phyloP scores from a whole-genome alignment of 139 green algal species.

The Tetradesmus lagerheimii region DNA sequence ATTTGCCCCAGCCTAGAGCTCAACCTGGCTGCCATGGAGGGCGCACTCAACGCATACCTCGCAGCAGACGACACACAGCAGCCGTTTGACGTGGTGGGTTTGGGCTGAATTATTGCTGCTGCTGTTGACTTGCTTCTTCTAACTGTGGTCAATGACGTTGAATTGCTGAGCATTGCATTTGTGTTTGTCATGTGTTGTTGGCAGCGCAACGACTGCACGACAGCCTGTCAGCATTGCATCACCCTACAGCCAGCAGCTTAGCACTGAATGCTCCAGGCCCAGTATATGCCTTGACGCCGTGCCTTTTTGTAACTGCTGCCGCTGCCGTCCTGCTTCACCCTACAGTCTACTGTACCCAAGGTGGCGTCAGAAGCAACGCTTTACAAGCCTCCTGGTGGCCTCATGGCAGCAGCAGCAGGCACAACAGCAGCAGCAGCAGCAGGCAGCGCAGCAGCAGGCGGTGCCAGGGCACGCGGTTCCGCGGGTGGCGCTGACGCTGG shows the following conservation, averaged over 20 bases:
- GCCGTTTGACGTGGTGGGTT: constrained; percentile 84
- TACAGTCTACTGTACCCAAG: constrained; percentile 61
- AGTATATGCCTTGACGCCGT: not conserved
- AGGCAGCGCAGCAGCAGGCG: constrained; percentile 49
- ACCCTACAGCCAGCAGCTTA: too few species aligned
- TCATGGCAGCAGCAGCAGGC: constrained; percentile 6
- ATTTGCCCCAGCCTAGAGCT: constrained; percentile 70
- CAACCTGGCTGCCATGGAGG: constrained; percentile 85
- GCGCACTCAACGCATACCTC: constrained; percentile 85
- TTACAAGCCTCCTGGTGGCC: not conserved
- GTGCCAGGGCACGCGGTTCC: constrained; percentile 41
- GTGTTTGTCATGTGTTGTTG: too few species aligned
- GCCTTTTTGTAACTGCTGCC: not conserved
- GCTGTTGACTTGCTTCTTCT: too few species aligned
- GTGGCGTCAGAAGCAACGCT: constrained; percentile 3
- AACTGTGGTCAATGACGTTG: too few species aligned
- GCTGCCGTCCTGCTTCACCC: not conserved
- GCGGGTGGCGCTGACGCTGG: constrained; percentile 17
- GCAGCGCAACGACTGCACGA: too few species aligned
- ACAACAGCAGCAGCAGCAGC: constrained; percentile 27
- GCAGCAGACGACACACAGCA: constrained; percentile 60
- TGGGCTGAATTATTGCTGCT: not conserved
- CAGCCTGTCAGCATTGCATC: too few species aligned
- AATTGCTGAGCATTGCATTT: too few species aligned
- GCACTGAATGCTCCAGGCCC: not conserved